phyloP scores from a whole-genome alignment of 1,284 basidiomycete species.

The Phellinidium pouzarii region DNA sequence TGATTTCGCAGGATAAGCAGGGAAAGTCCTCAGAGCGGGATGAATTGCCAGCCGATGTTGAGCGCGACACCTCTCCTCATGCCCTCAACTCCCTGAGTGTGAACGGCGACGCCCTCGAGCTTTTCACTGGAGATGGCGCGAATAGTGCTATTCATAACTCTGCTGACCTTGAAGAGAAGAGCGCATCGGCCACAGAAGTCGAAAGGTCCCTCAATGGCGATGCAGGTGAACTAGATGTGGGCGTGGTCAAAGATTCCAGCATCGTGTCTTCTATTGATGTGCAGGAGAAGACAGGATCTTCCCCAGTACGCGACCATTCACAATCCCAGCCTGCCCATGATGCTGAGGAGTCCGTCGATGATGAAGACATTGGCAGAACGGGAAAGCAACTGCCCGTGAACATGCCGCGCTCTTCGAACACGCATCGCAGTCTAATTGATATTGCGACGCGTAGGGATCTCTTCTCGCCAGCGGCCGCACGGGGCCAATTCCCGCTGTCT shows the following conservation, averaged over 20 bases:
- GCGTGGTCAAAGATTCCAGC: neutral
- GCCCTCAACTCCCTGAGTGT: too few species aligned
- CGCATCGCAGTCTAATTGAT: conserved; percentile 45
- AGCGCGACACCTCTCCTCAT: too few species aligned
- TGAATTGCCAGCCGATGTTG: too few species aligned
- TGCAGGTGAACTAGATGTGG: neutral
- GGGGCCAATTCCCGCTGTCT: conserved; percentile 23
- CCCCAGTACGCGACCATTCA: too few species aligned
- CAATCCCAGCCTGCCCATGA: too few species aligned
- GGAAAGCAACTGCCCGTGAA: conserved; percentile 15
- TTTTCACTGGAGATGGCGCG: neutral
- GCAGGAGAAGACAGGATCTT: conserved; percentile 6
- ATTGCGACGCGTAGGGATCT: conserved; percentile 39
- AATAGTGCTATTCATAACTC: neutral
- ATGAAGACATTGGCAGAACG: conserved; percentile 26
- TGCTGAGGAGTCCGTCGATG: too few species aligned
- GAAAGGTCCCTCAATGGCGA: conserved; percentile 1
- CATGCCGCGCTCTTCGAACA: conserved; percentile 25
- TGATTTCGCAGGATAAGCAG: too few species aligned
- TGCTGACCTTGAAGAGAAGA: neutral
- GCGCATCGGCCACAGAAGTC: neutral
- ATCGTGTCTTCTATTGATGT: conserved; percentile 12
- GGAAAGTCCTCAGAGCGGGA: too few species aligned
- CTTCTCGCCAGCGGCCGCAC: conserved; percentile 30
- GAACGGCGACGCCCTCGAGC: neutral